Percentiles rank a stretch among this genome's conserved stretches.
These are phyloP conservation scores for Kwoniella sp. DNA, from an alignment of 768 basidiomycete species.

Conservation along the genomic window DNA sequence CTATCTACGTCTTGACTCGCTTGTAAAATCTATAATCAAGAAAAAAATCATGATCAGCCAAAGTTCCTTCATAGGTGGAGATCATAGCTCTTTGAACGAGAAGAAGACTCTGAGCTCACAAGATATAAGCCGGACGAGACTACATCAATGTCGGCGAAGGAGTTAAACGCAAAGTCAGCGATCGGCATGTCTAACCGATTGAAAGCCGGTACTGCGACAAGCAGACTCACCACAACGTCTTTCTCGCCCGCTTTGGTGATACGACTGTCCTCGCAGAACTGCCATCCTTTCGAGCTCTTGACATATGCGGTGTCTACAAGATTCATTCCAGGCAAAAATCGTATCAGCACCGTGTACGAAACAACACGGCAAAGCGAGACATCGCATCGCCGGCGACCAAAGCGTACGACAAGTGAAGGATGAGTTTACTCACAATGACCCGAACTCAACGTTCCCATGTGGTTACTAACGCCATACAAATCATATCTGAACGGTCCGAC, in stretches of 20 bases:
- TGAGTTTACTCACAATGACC: constrained; percentile 78
- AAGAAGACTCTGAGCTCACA: too few species aligned
- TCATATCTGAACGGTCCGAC: constrained; percentile 91
- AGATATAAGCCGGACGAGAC: constrained; percentile 53
- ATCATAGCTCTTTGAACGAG: too few species aligned
- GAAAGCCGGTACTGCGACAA: too few species aligned
- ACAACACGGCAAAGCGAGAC: too few species aligned
- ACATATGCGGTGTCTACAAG: constrained; percentile 85
- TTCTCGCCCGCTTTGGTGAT: constrained; percentile 71
- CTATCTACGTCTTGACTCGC: constrained; percentile 24
- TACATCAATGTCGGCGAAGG: constrained; percentile 13
- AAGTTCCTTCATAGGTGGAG: too few species aligned
- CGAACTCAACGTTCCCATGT: constrained; percentile 88
- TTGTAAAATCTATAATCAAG: constrained; percentile 54
- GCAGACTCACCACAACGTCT: constrained; percentile 76
- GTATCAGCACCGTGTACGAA: too few species aligned
- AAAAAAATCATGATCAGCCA: too few species aligned
- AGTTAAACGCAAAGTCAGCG: not conserved
- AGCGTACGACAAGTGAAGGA: not conserved
- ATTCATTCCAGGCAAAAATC: not conserved
- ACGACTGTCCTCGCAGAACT: constrained; percentile 91
- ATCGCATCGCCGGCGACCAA: not conserved
- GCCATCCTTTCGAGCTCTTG: constrained; percentile 82
- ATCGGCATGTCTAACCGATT: too few species aligned
- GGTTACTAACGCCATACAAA: constrained; percentile 92